Evolutionary conservation across 768 basidiomycete species (phyloP).

Genomic region (Trametes elegans): DNA sequence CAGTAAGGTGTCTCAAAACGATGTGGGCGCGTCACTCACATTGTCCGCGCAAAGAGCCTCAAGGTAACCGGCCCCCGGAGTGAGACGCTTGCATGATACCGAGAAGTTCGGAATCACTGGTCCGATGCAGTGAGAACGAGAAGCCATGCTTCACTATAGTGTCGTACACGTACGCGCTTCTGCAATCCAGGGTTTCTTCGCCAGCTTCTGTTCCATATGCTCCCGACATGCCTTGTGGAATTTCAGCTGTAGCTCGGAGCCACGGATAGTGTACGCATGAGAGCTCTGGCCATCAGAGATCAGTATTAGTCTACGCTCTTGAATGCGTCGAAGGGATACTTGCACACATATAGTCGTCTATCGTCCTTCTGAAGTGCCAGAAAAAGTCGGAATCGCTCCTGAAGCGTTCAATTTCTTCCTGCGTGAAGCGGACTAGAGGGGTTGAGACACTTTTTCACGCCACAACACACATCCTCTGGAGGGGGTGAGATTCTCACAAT

Average conservation of each 20-base stretch:
- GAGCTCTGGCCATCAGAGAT: too few relatives aligned
- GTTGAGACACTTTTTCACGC: too few relatives aligned
- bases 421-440: constrained; percentile 24
- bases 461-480: not conserved
- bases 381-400: constrained; percentile 44
- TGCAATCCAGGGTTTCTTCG: constrained; percentile 59
- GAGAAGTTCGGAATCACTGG: constrained; percentile 60
- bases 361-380: constrained; percentile 46
- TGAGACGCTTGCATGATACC: constrained; percentile 58
- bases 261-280: too few relatives aligned
- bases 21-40: constrained; percentile 34
- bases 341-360: too few relatives aligned
- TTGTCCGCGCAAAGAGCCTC: constrained; percentile 64
- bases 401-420: constrained; percentile 49
- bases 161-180: constrained; percentile 52
- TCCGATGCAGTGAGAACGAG: not conserved
- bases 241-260: too few relatives aligned
- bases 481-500: constrained; percentile 40
- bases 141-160: too few relatives aligned
- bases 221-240: too few relatives aligned
- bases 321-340: too few relatives aligned
- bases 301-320: too few relatives aligned
- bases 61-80: constrained; percentile 66
- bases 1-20: too few relatives aligned
- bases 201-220: constrained; percentile 53